Base-by-base conservation (phyloP, 768 basidiomycete species). In the Termitomyces sp. region DNA sequence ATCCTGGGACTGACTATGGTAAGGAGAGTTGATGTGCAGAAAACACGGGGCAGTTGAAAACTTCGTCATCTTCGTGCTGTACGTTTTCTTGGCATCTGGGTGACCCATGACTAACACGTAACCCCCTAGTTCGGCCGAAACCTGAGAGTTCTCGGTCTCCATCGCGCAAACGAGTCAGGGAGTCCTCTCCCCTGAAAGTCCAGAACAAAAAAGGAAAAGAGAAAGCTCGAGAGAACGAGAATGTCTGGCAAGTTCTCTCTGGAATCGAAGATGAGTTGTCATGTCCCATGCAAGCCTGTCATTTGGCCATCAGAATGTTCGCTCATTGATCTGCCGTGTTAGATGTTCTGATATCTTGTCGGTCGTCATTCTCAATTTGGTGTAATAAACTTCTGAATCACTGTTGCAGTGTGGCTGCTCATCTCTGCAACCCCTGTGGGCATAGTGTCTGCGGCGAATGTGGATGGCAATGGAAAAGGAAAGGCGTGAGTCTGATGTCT, bases 331-430 rank as follows among this genome's bases (percentile, higher is more conserved):
- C 37, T 51, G 16, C 50, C 36, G 51, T 53, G 58, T 5, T 60
- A 90, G 88, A 67, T 91, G 89, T 60, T 87, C 74, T 69, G 88
- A 90, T 65, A 72, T 88, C 31, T 75, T 89, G 88, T 87, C 68
- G 64, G 85, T 72, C 28, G 33, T 7, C 9, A 22, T 10, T 41
- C 41, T 54, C 57, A 1, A 20, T 22, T 15, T 29, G 26, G 26
- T 41, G 6, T 42, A n/a, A 60, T 52, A 54, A 34, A 44, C n/a
- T 42, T 31, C 26, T 55, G 15, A 59, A 89, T 13, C 13, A n/a
- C 15, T 20, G 18, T 6, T 41, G 1, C 29, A 56, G 88, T 55
- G 85, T 81, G 34, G 80, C 77, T 33, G 75, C 86, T 4, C 83
- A 90, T 65, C 60, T 83, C 28, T 77, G 81, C 24, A 87, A 84